phyloP scores from a whole-genome alignment of 2,329 filamentous ascomycete species.

The Talaromyces albobiverticillius region DNA sequence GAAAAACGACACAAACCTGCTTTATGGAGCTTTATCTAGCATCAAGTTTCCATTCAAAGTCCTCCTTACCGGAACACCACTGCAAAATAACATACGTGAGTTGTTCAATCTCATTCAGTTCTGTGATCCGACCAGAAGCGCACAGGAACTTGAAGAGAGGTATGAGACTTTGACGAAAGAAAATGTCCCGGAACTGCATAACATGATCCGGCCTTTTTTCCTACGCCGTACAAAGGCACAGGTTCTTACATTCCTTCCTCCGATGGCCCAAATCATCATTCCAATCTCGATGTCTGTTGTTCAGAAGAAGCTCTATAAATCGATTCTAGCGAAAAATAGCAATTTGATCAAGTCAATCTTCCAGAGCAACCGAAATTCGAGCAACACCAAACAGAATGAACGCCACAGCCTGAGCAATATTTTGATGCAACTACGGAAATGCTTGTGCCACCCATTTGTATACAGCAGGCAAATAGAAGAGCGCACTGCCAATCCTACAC shows the following conservation, averaged over 20 bases:
- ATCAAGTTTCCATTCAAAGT: conserved; percentile 80
- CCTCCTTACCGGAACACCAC: conserved; percentile 80
- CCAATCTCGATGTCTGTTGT: conserved; percentile 93
- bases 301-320: conserved; percentile 92
- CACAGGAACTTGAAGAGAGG: conserved; percentile 68
- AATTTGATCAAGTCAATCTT: conserved; percentile 87
- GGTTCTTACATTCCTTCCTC: conserved; percentile 85
- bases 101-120: conserved; percentile 97
- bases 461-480: conserved; percentile 92
- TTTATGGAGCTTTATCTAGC: conserved; percentile 71
- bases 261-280: conserved; percentile 91
- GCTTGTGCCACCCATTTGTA: conserved; percentile 91
- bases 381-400: conserved; percentile 65
- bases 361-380: conserved; percentile 55
- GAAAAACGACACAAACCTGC: conserved; percentile 83
- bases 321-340: conserved; percentile 86
- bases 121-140: conserved; percentile 69
- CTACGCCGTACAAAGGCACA: conserved; percentile 81
- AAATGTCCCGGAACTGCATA: conserved; percentile 76
- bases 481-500: conserved; percentile 57
- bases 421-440: conserved; percentile 90
- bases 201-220: conserved; percentile 72
- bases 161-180: conserved; percentile 78
- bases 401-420: conserved; percentile 88
- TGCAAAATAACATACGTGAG: conserved; percentile 83